phyloP scores from a whole-genome alignment of 352 stramenopile genomes.

The Blastocystis sp. region DNA sequence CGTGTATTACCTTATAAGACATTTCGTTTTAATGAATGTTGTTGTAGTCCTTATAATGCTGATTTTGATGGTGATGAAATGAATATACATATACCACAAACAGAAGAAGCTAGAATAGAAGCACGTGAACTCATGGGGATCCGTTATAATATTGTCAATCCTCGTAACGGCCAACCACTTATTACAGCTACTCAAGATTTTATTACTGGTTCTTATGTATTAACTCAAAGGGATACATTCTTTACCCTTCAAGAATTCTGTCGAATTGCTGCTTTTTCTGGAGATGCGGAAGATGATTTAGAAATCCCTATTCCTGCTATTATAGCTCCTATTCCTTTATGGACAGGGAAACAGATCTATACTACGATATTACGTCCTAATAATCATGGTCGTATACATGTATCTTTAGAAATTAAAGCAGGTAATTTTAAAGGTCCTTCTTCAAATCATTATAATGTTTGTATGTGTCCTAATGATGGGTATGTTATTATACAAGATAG shows the following conservation, averaged over 20 bases:
- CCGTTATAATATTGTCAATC: conserved; percentile 85
- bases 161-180: conserved; percentile 84
- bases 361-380: conserved; percentile 62
- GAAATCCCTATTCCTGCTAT: conserved; percentile 62
- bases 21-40: conserved; percentile 98
- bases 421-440: conserved; percentile 37
- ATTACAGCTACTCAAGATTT: conserved; percentile 97
- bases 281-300: conserved; percentile 77
- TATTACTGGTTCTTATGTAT: conserved; percentile 83
- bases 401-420: conserved; percentile 46
- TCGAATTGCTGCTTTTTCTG: conserved; percentile 74
- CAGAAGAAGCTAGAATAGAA: conserved; percentile 85
- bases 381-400: conserved; percentile 47
- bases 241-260: conserved; percentile 88
- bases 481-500: conserved; percentile 85
- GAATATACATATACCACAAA: conserved; percentile 98
- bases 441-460: conserved; percentile 40
- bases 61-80: conserved; percentile 99
- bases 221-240: conserved; percentile 95
- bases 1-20: conserved; percentile 70
- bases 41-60: conserved; percentile 94
- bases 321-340: conserved; percentile 64
- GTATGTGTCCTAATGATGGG: conserved; percentile 92
- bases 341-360: conserved; percentile 95
- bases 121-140: conserved; percentile 88